Evolutionary conservation across 257 asterid genomes (phyloP), one percentile per base, ranked within the genome.

Genomic region (Fraxinus anomala): DNA sequence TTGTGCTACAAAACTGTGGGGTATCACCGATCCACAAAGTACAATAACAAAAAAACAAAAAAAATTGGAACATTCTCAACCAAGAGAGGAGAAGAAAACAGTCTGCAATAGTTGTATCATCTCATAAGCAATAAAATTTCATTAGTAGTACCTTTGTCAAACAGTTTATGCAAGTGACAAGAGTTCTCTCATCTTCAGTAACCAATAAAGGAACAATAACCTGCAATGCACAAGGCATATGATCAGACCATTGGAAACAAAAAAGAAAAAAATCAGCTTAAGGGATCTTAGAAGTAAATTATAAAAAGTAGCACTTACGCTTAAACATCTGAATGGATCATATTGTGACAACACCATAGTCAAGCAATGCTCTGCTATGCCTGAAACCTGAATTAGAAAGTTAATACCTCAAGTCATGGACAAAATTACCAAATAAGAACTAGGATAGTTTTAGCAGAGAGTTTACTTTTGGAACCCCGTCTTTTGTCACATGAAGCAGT

Each of bases 121-220:
- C 76, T 36, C 37, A 19, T 49, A 69, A 76, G 71, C 76, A 76
- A 79, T 13, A 59, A n/a, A 76, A 37, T 34, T 54, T 63, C 7
- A 47, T 34, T 44, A 44, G 67, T 28, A 44, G 44, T 87, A 96
- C 99, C 99, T 96, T 93, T 73, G 99, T 96, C 87, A 96, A 86
- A 89, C 98, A 93, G 88, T 93, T 96, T 79, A 94, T 89, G 88
- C 98, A 96, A 39, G 97, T 93, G 80, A 96, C 97, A 42, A 96
- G 97, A 84, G 95, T 92, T 91, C 88, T 90, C 86, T 96, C 99
- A 78, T 96, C 99, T 87, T 96, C 98, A 24, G 98, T 92, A 69
- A 89, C 97, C 68, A 96, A 91, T 85, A 94, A 87, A 34, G 99
- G 99, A 83, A 92, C 97, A 83, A 96, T 88, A 81, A 96, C 97